A percentile compares a stretch with the other conserved stretches of the same genome.
Evolutionary conservation across 179 eudicot genomes (phyloP).

Genomic region (Beta lomatogona): DNA sequence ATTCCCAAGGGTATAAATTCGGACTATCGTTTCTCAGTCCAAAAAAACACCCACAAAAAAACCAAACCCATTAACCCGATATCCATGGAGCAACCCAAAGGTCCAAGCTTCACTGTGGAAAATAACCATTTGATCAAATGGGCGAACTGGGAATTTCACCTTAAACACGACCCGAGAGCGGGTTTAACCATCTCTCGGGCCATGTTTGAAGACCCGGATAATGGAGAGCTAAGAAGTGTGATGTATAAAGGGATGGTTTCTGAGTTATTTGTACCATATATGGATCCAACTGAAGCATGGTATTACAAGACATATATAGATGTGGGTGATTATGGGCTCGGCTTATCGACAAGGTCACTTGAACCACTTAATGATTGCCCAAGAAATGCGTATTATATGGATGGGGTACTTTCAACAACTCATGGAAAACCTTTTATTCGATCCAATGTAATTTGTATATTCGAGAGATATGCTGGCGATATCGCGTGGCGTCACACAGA

Average conservation of each 20-base stretch:
- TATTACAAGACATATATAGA: slow-evolving; percentile 98
- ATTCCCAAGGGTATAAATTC: slow-evolving; percentile 73
- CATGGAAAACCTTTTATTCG: slow-evolving; percentile 82
- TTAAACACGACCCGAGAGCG: slow-evolving; percentile 90
- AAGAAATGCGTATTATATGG: slow-evolving; percentile 83
- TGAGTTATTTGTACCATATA: slow-evolving; percentile 93
- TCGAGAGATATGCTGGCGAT: slow-evolving; percentile 87
- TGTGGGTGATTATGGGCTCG: slow-evolving; percentile 97
- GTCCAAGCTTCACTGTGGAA: slow-evolving; percentile 72
- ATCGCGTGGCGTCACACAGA: slow-evolving; percentile 94
- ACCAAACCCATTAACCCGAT: slow-evolving; percentile 61
- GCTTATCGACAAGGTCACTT: slow-evolving; percentile 88
- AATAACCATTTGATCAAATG: slow-evolving; percentile 70
- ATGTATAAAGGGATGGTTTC: slow-evolving; percentile 90
- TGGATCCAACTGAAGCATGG: slow-evolving; percentile 99
- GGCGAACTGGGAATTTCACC: slow-evolving; percentile 95
- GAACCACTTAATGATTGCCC: slow-evolving; percentile 93
- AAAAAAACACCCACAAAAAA: slow-evolving; percentile 32
- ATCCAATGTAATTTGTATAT: slow-evolving; percentile 77
- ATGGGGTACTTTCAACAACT: slow-evolving; percentile 72
- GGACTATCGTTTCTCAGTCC: slow-evolving; percentile 69
- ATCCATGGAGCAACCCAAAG: slow-evolving; percentile 82
- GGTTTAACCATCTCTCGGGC: slow-evolving; percentile 81
- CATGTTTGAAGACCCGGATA: slow-evolving; percentile 58
- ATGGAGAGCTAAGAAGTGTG: slow-evolving; percentile 66